A percentile compares a stretch with the other conserved stretches of the same genome.
These are phyloP conservation scores for Trapa bicornis DNA, from an alignment of 345 rosid species.

Conservation along the genomic window DNA sequence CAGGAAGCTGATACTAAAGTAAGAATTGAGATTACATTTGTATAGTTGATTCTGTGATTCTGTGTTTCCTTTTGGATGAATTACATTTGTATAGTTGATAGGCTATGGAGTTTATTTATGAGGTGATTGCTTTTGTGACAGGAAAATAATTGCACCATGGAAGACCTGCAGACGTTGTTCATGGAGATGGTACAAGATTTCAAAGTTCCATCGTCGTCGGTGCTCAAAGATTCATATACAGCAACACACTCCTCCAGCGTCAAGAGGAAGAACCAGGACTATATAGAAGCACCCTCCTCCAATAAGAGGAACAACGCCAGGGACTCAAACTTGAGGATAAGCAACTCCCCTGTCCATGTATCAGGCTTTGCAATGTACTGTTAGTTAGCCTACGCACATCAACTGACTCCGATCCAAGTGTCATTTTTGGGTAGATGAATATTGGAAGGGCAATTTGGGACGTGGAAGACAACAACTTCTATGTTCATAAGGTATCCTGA, in stretches of 20 bases:
- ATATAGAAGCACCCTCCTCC: too few species aligned
- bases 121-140: constrained; percentile 5
- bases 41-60: background rate
- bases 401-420: too few species aligned
- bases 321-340: constrained; percentile 5
- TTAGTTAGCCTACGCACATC: too few species aligned
- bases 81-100: background rate
- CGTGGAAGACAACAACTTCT: too few species aligned
- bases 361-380: background rate
- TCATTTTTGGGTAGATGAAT: too few species aligned
- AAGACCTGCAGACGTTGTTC: constrained; percentile 38
- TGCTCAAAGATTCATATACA: constrained; percentile 2
- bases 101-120: background rate
- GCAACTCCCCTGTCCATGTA: background rate
- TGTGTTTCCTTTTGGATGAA: background rate
- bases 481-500: too few species aligned
- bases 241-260: background rate
- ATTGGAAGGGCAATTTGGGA: too few species aligned
- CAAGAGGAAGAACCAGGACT: too few species aligned
- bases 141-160: constrained; percentile 31
- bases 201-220: constrained; percentile 9
- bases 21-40: background rate
- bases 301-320: background rate
- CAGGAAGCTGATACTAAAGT: constrained; percentile 28
- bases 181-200: constrained; percentile 33